phyloP scores from a whole-genome alignment of 2,329 filamentous ascomycete species.

The Periconia macrospinosa region DNA sequence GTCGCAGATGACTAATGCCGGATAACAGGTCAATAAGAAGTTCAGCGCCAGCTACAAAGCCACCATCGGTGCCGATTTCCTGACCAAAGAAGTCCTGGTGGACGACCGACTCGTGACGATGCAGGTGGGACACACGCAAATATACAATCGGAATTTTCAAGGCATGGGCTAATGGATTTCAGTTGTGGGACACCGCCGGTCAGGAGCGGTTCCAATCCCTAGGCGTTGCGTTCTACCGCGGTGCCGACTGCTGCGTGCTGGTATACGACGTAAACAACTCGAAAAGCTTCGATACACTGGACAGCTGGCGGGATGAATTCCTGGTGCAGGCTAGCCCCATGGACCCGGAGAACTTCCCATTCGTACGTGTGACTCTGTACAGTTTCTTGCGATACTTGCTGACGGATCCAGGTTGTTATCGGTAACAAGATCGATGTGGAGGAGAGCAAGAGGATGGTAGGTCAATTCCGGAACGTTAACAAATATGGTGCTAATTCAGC shows the following conservation, averaged over 20 bases:
- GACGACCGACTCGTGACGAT: constrained; percentile 98
- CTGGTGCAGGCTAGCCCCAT: constrained; percentile 94
- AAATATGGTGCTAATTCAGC: constrained; percentile 10
- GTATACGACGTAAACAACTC: constrained; percentile 99
- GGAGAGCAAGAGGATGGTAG: constrained; percentile 90
- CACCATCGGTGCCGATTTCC: constrained; percentile 96
- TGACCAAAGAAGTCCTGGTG: constrained; percentile 96
- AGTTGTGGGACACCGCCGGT: constrained; percentile 98
- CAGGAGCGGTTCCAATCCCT: constrained; percentile 98
- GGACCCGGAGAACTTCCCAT: constrained; percentile 96
- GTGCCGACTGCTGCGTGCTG: constrained; percentile 95
- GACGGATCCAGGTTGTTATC: constrained; percentile 71
- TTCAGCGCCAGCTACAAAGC: constrained; percentile 99
- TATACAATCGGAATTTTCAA: not conserved
- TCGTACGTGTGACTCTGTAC: constrained; percentile 62
- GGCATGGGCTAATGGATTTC: constrained; percentile 22
- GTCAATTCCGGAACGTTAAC: constrained; percentile 24
- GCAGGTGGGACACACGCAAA: constrained; percentile 65
- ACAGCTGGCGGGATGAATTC: constrained; percentile 98
- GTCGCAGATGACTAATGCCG: constrained; percentile 16
- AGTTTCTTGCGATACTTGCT: constrained; percentile 8
- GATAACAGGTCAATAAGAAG: constrained; percentile 93
- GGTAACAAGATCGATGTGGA: constrained; percentile 99
- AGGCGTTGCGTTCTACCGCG: constrained; percentile 95
- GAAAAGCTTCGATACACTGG: constrained; percentile 97